Conservation (phyloP, 345 rosid species). For the Gossypium longicalyx region DNA sequence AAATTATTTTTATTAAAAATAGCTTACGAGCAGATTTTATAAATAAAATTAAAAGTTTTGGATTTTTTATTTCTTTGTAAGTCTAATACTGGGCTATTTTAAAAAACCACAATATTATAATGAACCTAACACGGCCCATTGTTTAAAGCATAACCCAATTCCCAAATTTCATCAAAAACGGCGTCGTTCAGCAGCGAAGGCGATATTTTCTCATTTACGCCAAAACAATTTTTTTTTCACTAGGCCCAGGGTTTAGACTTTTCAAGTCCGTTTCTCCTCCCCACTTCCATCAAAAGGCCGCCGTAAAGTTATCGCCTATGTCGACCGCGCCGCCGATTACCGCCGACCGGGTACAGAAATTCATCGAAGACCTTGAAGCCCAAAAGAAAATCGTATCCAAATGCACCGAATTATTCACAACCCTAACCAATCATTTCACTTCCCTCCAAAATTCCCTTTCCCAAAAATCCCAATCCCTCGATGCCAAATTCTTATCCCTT, state of each 20-base stretch:
- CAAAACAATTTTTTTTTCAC: background rate
- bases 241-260: background rate
- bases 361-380: conserved; percentile 37
- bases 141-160: too few relatives aligned
- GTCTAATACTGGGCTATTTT: too few relatives aligned
- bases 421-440: conserved; percentile 40
- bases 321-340: conserved; percentile 25
- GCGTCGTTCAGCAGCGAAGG: background rate
- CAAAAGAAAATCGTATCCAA: conserved; percentile 36
- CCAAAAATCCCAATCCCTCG: conserved; percentile 35
- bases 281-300: background rate
- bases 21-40: too few relatives aligned
- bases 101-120: too few relatives aligned
- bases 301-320: background rate
- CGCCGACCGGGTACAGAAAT: conserved; percentile 36
- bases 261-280: background rate
- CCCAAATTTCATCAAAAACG: too few relatives aligned
- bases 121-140: too few relatives aligned
- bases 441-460: conserved; percentile 37
- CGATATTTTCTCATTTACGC: background rate
- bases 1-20: too few relatives aligned
- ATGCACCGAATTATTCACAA: conserved; percentile 40
- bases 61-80: too few relatives aligned
- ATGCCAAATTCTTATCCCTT: conserved; percentile 35
- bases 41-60: too few relatives aligned